These are phyloP conservation scores for Phytopythium montanum DNA, from an alignment of 352 stramenopile species.

Conservation along the genomic window DNA sequence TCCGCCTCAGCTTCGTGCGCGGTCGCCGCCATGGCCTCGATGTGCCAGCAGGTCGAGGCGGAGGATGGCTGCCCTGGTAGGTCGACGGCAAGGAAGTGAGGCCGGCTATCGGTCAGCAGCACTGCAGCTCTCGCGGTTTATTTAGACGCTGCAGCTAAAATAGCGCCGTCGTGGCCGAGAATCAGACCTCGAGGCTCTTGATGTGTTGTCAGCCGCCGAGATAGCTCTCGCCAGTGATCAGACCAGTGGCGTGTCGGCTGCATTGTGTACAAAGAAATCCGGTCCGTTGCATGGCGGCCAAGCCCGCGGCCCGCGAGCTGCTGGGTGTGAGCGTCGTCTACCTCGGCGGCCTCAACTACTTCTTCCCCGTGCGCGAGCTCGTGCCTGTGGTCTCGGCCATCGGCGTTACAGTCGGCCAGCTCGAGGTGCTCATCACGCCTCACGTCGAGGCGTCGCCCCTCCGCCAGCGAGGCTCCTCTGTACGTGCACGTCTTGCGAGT, in stretches of 20 bases:
- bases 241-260: no score
- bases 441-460: constrained; percentile 13
- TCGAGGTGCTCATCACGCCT: constrained; percentile 43
- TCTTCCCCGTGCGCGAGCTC: constrained; percentile 41
- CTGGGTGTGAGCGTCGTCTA: constrained; percentile 54
- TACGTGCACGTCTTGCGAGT: no score
- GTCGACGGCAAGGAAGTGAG: no score
- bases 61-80: no score
- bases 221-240: no score
- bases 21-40: neutral
- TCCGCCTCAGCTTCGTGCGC: neutral
- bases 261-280: no score
- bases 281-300: neutral
- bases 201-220: no score
- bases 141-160: neutral
- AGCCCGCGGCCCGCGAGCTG: constrained; percentile 15
- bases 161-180: no score
- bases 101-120: no score
- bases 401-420: constrained; percentile 28
- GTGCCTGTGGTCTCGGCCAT: constrained; percentile 53
- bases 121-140: neutral
- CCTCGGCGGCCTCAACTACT: constrained; percentile 60
- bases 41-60: neutral
- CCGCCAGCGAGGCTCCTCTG: neutral
- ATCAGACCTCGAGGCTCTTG: no score